These are phyloP conservation scores for Cytospora leucostoma DNA, from an alignment of 2,329 filamentous ascomycete genomes.

Conservation along the genomic window DNA sequence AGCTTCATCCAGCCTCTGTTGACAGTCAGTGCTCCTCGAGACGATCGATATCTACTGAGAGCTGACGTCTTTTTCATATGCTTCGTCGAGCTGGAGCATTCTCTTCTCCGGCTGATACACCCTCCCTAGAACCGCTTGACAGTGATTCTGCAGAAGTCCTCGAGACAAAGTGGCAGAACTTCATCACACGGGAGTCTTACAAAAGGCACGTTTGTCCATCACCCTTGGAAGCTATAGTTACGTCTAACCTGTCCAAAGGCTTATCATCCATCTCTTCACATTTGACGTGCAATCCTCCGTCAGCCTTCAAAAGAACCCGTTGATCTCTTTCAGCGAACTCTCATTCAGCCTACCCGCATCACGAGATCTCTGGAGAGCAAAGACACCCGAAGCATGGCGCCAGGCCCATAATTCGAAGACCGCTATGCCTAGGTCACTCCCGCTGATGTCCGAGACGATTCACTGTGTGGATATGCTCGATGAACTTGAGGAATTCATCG, in stretches of 20 bases:
- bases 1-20: constrained; percentile 56
- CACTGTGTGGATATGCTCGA: constrained; percentile 31
- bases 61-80: constrained; percentile 42
- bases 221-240: not conserved
- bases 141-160: constrained; percentile 31
- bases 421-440: constrained; percentile 27
- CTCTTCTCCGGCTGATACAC: constrained; percentile 30
- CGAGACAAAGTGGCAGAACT: constrained; percentile 33
- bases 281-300: constrained; percentile 34
- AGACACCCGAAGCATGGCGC: constrained; percentile 33
- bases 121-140: constrained; percentile 27
- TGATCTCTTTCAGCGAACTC: constrained; percentile 34
- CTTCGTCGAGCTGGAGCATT: constrained; percentile 47
- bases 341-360: constrained; percentile 33
- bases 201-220: constrained; percentile 30
- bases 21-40: constrained; percentile 37
- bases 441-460: constrained; percentile 32
- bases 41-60: not conserved
- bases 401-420: constrained; percentile 32
- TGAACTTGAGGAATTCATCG: constrained; percentile 32
- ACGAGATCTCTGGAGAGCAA: constrained; percentile 34
- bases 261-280: constrained; percentile 34
- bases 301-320: constrained; percentile 31
- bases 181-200: constrained; percentile 34
- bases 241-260: constrained; percentile 23